phyloP scores from a whole-genome alignment of 345 rosid species.

The Lepidium aucheri region DNA sequence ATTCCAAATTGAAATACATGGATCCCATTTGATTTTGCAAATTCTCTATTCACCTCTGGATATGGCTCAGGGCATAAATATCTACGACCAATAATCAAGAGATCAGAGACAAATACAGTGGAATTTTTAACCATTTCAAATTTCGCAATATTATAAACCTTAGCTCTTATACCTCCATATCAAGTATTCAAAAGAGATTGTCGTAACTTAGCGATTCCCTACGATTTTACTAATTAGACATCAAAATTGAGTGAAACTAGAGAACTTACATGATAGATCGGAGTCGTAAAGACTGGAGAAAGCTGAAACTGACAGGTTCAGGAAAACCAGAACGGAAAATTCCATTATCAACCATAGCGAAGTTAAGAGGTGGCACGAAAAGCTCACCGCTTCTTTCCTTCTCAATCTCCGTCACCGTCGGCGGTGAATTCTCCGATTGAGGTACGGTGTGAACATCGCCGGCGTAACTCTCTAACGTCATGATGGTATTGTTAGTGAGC shows the following conservation, averaged over 20 bases:
- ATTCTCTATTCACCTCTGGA: constrained; percentile 49
- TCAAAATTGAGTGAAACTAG: neutral
- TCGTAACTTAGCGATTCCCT: neutral
- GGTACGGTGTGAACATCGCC: constrained; percentile 28
- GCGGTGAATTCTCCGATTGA: constrained; percentile 16
- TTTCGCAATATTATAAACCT: neutral
- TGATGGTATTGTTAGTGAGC: neutral
- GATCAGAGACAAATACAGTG: neutral
- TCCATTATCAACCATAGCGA: constrained; percentile 60
- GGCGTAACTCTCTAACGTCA: constrained; percentile 25
- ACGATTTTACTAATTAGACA: neutral
- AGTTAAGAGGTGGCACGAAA: constrained; percentile 67
- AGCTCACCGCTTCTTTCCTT: constrained; percentile 34
- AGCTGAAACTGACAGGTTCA: constrained; percentile 54
- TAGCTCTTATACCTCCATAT: neutral
- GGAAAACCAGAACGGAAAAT: constrained; percentile 76
- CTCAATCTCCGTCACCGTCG: constrained; percentile 9
- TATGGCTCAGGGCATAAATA: constrained; percentile 65
- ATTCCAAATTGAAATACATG: constrained; percentile 71
- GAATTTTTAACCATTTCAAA: neutral
- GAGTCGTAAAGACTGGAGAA: constrained; percentile 52
- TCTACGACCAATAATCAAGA: constrained; percentile 25
- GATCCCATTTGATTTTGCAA: constrained; percentile 48
- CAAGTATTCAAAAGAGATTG: neutral
- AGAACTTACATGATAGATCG: constrained; percentile 55